Evolutionary conservation across 139 green algal genomes (phyloP), one percentile per base, ranked within the genome.

Genomic region (Spirogloea muscicola): DNA sequence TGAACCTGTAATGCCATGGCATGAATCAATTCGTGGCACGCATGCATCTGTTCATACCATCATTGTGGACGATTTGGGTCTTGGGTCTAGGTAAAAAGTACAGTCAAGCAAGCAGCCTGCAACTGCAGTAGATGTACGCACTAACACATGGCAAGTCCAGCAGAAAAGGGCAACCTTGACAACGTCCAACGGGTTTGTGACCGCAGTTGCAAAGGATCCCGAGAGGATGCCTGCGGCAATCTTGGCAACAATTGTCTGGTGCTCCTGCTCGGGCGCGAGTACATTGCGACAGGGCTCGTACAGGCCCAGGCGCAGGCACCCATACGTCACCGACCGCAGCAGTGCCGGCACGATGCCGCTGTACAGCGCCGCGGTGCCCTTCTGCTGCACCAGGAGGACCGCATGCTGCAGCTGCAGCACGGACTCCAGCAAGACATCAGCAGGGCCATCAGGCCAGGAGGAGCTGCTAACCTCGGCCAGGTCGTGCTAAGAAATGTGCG

Each of bases 241-340:
- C 31, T 64, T 64, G 31, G 16, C 43, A 16, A 16, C 10, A 51
- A 51, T 51, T 16, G 10, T 51, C 43, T 51, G 49, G n/a, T 9
- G 49, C 49, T 31, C n/a, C 49, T 60, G 49, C 18, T 60, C 34
- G 0, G 57, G 57, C 27, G 57, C 29, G 5, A 64, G 25, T 34
- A 64, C 41, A 16, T 41, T 64, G 57, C 25, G 57, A 38, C 57
- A 64, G 21, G 59, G 59, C 34, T 68, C 59, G 9, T 68, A 68
- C 13, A 68, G 59, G 0, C 59, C 59, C 31, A 68, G 59, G 10
- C 59, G 34, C 34, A 68, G 59, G 59, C 59, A 48, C 38, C 59
- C 59, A 25, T 49, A 68, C 38, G 21, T 38, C 2, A 31, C 18
- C 21, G 59, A 27, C 21, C 59, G 34, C 0, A 49, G 38, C 4